phyloP scores from a whole-genome alignment of 352 stramenopile species.

The Phytopythium delawarense region DNA sequence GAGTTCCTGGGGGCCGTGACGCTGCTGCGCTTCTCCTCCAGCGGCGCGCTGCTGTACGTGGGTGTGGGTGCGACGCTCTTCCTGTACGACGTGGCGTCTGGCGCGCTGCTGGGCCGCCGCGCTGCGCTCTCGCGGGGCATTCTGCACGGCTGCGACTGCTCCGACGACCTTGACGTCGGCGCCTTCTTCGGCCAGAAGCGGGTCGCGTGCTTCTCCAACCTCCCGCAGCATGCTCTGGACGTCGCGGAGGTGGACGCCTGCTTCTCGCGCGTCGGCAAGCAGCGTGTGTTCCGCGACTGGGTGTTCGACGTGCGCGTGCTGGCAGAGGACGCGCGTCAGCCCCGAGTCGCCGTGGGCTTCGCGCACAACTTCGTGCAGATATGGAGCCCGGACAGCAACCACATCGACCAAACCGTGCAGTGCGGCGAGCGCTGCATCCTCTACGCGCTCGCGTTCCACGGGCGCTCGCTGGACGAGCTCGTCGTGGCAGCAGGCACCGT shows the following conservation, averaged over 20 bases:
- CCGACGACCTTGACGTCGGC: slow-evolving; percentile 8
- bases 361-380: slow-evolving; percentile 86
- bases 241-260: slow-evolving; percentile 3
- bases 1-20: slow-evolving; percentile 84
- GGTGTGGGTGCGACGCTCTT: slow-evolving; percentile 63
- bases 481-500: slow-evolving; percentile 80
- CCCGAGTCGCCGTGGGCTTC: slow-evolving; percentile 57
- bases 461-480: slow-evolving; percentile 48
- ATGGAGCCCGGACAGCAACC: slow-evolving; percentile 42
- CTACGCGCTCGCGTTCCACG: slow-evolving; percentile 78
- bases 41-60: slow-evolving; percentile 72
- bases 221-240: slow-evolving; percentile 37
- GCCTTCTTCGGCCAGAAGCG: slow-evolving; percentile 84
- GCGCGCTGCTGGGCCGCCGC: slow-evolving; percentile 40
- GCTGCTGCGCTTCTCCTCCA: slow-evolving; percentile 62
- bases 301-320: slow-evolving; percentile 76
- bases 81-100: slow-evolving; percentile 50
- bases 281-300: slow-evolving; percentile 78
- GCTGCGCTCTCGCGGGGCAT: slow-evolving; percentile 55
- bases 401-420: slow-evolving; percentile 51
- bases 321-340: slow-evolving; percentile 11
- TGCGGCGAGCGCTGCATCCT: slow-evolving; percentile 81
- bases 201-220: slow-evolving; percentile 42
- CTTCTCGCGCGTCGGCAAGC: slow-evolving; percentile 32
- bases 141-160: slow-evolving; percentile 66